These are phyloP conservation scores for Cyclotella sp. DNA, from an alignment of 108 stramenopile genomes.

Conservation along the genomic window DNA sequence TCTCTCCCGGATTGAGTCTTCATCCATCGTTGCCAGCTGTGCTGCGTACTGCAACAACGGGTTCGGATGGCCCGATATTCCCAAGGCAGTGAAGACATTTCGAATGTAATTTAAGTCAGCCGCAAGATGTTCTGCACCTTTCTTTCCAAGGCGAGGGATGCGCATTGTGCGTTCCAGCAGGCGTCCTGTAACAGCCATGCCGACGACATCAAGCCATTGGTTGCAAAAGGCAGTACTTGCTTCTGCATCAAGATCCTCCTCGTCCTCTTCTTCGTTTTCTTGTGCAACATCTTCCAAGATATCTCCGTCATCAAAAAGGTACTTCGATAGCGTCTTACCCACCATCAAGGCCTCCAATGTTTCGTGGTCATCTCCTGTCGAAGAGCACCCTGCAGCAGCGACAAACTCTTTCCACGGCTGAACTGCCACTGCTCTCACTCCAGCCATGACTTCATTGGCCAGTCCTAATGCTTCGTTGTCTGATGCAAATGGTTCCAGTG, in stretches of 20 bases:
- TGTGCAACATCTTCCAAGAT: conserved; percentile 51
- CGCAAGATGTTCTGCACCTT: conserved; percentile 82
- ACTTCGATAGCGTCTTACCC: conserved; percentile 58
- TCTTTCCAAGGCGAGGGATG: conserved; percentile 76
- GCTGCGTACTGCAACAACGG: conserved; percentile 73
- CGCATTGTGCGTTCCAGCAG: conserved; percentile 80
- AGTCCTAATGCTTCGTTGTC: conserved; percentile 68
- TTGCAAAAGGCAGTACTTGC: conserved; percentile 77
- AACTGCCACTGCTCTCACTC: conserved; percentile 69
- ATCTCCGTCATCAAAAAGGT: conserved; percentile 49
- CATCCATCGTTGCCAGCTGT: conserved; percentile 59
- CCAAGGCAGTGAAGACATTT: conserved; percentile 86
- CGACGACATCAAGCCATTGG: conserved; percentile 84
- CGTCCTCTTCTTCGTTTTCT: conserved; percentile 55
- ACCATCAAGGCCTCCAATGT: conserved; percentile 59
- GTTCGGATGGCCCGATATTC: conserved; percentile 84
- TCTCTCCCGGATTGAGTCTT: conserved; percentile 47
- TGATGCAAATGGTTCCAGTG: conserved; percentile 87
- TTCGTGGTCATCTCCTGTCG: conserved; percentile 36
- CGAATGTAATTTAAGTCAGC: conserved; percentile 83
- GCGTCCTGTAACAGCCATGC: conserved; percentile 77
- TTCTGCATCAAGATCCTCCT: conserved; percentile 58
- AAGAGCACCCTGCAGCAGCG: conserved; percentile 62
- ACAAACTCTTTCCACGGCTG: conserved; percentile 84
- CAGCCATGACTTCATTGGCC: conserved; percentile 83